Percentiles rank a stretch among this genome's conserved stretches.
Evolutionary conservation across 1,139 yeast genomes (phyloP).

Genomic region (Sugiyamaella novakii): DNA sequence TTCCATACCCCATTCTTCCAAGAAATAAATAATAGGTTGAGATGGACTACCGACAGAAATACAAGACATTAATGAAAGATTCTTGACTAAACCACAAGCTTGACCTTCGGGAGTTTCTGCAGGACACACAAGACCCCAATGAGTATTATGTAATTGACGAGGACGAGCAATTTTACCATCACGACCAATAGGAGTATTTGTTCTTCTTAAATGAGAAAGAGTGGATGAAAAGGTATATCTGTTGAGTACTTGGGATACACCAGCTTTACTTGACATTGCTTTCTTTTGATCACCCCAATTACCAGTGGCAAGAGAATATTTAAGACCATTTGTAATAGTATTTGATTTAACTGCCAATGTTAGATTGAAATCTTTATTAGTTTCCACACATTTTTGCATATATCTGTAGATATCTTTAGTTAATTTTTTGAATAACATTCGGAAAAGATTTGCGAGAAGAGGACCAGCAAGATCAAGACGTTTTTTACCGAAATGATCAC

Average conservation of each 20-base stretch:
- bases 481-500: constrained; percentile 99
- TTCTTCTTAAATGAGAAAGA: constrained; percentile 95
- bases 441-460: constrained; percentile 88
- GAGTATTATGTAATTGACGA: constrained; percentile 97
- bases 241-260: constrained; percentile 98
- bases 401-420: constrained; percentile 94
- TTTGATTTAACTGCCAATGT: constrained; percentile 96
- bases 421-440: constrained; percentile 89
- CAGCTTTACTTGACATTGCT: constrained; percentile 98
- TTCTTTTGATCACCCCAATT: constrained; percentile 99
- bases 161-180: constrained; percentile 99
- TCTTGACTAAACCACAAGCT: constrained; percentile 98
- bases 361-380: constrained; percentile 93
- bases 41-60: constrained; percentile 98
- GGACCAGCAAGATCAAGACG: constrained; percentile 99
- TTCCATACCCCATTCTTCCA: constrained; percentile 99
- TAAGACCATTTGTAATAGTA: constrained; percentile 94
- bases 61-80: constrained; percentile 93
- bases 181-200: constrained; percentile 98
- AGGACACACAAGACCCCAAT: constrained; percentile 99
- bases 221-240: constrained; percentile 98
- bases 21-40: constrained; percentile 86
- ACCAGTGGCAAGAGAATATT: constrained; percentile 98
- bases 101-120: constrained; percentile 99
- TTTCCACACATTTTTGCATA: constrained; percentile 99